A percentile compares a stretch with the other conserved stretches of the same genome.
Conservation (phyloP, 148 eudicot species). For the Rhododendron kiyosumense region DNA sequence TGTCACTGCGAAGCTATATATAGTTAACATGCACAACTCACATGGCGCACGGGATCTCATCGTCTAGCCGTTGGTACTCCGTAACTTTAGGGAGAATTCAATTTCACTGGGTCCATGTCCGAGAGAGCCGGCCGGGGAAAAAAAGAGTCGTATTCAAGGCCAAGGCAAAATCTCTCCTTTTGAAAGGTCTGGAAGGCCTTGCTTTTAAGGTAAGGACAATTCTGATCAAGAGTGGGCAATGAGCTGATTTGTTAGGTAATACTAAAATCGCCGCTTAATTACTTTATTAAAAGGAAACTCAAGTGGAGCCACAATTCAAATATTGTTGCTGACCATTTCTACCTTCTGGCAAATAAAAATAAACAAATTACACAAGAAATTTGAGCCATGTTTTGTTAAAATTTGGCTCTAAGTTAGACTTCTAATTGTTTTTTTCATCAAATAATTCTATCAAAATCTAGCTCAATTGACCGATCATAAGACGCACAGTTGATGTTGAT, state of each 20-base stretch:
- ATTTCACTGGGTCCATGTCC: too few species aligned
- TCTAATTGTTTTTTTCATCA: neutral
- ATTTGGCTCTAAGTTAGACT: neutral
- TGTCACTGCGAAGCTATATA: too few species aligned
- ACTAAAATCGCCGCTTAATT: neutral
- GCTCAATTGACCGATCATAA: neutral
- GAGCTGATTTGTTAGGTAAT: too few species aligned
- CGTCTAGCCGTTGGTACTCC: neutral
- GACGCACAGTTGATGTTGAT: neutral
- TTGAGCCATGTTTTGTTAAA: neutral
- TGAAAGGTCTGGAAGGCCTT: too few species aligned
- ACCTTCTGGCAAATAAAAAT: neutral
- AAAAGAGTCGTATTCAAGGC: too few species aligned
- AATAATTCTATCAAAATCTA: neutral
- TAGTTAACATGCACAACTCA: neutral
- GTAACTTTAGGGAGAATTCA: neutral
- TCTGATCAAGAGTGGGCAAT: too few species aligned
- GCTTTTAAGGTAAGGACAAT: too few species aligned
- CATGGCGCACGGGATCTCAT: neutral
- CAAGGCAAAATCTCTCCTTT: too few species aligned
- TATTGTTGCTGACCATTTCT: neutral
- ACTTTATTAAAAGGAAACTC: neutral
- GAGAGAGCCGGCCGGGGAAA: too few species aligned
- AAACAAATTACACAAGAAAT: neutral
- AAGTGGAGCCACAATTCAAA: too few species aligned